These are phyloP conservation scores for Aspergillus melleus DNA, from an alignment of 2,329 filamentous ascomycete species.

Conservation along the genomic window DNA sequence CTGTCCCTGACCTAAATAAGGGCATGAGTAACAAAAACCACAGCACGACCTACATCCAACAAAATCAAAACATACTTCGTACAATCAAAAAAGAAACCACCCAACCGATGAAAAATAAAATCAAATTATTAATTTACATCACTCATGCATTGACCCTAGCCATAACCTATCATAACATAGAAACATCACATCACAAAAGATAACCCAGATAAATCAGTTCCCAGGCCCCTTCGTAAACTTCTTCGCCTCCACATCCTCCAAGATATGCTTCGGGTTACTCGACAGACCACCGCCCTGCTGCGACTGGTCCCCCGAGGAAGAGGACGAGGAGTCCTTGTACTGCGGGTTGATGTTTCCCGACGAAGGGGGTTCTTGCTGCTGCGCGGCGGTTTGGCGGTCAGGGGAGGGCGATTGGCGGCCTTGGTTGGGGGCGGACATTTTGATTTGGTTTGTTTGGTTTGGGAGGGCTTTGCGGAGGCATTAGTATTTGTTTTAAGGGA, in stretches of 20 bases:
- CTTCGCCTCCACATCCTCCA: slow-evolving; percentile 39
- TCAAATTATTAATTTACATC: not conserved
- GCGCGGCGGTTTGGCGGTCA: slow-evolving; percentile 64
- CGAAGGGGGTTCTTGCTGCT: slow-evolving; percentile 66
- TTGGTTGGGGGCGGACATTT: slow-evolving; percentile 62
- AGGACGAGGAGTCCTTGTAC: slow-evolving; percentile 24
- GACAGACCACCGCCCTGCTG: slow-evolving; percentile 21
- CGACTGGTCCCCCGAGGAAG: slow-evolving; percentile 17
- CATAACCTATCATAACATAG: not conserved
- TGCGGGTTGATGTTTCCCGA: slow-evolving; percentile 56
- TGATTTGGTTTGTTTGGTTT: slow-evolving; percentile 7
- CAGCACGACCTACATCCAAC: too few relatives aligned
- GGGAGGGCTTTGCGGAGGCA: not conserved
- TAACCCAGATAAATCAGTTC: too few relatives aligned
- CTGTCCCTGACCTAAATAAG: too few relatives aligned
- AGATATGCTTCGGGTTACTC: slow-evolving; percentile 45
- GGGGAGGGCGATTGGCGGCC: slow-evolving; percentile 79
- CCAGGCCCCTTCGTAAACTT: slow-evolving; percentile 30
- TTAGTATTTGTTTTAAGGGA: not conserved
- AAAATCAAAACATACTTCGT: too few relatives aligned
- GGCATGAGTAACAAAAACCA: too few relatives aligned
- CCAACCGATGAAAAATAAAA: too few relatives aligned
- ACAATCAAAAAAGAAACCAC: too few relatives aligned
- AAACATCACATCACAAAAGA: too few relatives aligned
- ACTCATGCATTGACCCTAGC: not conserved